phyloP scores from a whole-genome alignment of 1,284 basidiomycete species.

The Chiua sp. region DNA sequence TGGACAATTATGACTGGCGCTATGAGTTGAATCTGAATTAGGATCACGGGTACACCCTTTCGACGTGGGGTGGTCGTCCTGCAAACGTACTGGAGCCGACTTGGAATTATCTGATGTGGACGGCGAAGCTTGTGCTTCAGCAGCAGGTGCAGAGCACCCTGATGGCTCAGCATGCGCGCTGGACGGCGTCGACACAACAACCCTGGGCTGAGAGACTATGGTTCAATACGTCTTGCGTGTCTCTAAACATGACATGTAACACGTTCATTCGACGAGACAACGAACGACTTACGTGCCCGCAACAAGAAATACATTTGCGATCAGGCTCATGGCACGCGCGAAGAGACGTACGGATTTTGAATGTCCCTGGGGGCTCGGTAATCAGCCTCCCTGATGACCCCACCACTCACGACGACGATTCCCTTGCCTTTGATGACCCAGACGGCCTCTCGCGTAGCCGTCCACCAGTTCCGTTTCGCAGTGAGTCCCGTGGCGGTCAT shows the following conservation, averaged over 20 bases:
- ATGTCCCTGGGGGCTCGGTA: slow-evolving; percentile 73
- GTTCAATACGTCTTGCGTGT: slow-evolving; percentile 69
- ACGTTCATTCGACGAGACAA: background rate
- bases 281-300: slow-evolving; percentile 63
- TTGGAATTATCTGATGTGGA: too few relatives aligned
- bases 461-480: slow-evolving; percentile 84
- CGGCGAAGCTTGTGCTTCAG: background rate
- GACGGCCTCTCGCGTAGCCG: slow-evolving; percentile 47
- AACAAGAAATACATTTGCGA: slow-evolving; percentile 41
- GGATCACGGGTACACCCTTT: too few relatives aligned
- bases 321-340: too few relatives aligned
- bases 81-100: too few relatives aligned
- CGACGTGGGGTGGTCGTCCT: too few relatives aligned
- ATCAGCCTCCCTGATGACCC: slow-evolving; percentile 60
- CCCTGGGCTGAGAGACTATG: slow-evolving; percentile 70
- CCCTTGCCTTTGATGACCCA: too few relatives aligned
- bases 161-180: background rate
- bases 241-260: slow-evolving; percentile 38
- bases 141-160: background rate
- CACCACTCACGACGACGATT: slow-evolving; percentile 65
- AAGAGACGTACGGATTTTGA: slow-evolving; percentile 65
- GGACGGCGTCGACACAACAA: slow-evolving; percentile 55
- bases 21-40: too few relatives aligned
- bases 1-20: too few relatives aligned
- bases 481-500: slow-evolving; percentile 55